Conservation (phyloP, 1,139 yeast species). For the Groenewaldozyma sp. region DNA sequence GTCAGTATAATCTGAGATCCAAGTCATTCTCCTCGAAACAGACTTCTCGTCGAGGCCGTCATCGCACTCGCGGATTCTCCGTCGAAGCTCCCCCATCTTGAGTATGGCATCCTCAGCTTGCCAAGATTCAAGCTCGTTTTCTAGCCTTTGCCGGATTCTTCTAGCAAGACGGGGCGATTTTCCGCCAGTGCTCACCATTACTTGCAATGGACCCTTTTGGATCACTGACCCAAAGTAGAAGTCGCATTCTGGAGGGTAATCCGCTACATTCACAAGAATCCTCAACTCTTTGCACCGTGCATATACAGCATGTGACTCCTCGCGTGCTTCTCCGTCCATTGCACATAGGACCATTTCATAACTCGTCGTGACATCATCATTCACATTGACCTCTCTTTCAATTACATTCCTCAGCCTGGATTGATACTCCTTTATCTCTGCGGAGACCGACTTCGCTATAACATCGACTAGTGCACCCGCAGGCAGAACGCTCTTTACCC, state of each 20-base stretch:
- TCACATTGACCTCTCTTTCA: slow-evolving; percentile 4
- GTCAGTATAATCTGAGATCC: slow-evolving; percentile 65
- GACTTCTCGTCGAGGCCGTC: slow-evolving; percentile 38
- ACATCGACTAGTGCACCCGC: slow-evolving; percentile 68
- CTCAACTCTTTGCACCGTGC: slow-evolving; percentile 42
- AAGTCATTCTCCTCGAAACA: slow-evolving; percentile 58
- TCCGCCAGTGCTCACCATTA: slow-evolving; percentile 80
- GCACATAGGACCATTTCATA: slow-evolving; percentile 69
- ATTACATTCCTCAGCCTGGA: slow-evolving; percentile 6
- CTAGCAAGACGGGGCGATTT: slow-evolving; percentile 69
- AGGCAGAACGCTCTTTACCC: slow-evolving; percentile 55
- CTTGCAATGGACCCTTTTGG: slow-evolving; percentile 66
- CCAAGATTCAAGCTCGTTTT: slow-evolving; percentile 31
- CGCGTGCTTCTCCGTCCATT: slow-evolving; percentile 51
- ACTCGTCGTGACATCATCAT: background rate
- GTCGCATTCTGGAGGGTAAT: slow-evolving; percentile 74
- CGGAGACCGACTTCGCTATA: slow-evolving; percentile 32
- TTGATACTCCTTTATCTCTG: slow-evolving; percentile 2
- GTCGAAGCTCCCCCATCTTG: slow-evolving; percentile 52
- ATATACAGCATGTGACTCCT: slow-evolving; percentile 49
- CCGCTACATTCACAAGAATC: slow-evolving; percentile 75
- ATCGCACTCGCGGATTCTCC: slow-evolving; percentile 42
- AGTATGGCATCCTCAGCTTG: slow-evolving; percentile 44
- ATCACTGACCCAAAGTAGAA: slow-evolving; percentile 79
- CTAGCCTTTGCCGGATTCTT: slow-evolving; percentile 52